Conservation (phyloP, 768 basidiomycete genomes). For the Multifurca ochricompacta region DNA sequence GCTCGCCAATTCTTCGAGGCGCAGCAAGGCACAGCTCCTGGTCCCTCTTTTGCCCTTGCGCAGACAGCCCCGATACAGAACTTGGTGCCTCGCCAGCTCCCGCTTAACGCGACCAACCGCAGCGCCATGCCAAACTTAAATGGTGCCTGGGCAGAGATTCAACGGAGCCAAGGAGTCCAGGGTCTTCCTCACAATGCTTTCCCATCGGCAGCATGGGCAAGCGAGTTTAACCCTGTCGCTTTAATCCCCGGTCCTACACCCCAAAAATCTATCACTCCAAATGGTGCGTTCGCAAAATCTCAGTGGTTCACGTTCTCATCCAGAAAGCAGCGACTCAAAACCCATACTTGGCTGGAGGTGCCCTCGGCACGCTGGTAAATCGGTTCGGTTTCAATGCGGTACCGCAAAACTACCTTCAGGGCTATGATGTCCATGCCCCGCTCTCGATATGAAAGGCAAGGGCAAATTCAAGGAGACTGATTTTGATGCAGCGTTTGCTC, state of each 20-base stretch:
- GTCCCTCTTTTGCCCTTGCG: conserved; percentile 32
- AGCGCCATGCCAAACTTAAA: conserved; percentile 1
- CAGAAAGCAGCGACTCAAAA: conserved; percentile 9
- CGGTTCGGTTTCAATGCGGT: conserved; percentile 21
- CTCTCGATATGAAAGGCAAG: conserved; percentile 48
- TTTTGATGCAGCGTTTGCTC: conserved; percentile 80
- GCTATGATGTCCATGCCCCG: conserved; percentile 15
- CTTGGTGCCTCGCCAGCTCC: conserved; percentile 24
- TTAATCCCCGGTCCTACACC: not conserved
- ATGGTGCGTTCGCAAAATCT: not conserved
- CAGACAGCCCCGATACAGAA: conserved; percentile 30
- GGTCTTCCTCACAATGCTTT: not conserved
- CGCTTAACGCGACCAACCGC: conserved; percentile 25
- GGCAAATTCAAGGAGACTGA: conserved; percentile 72
- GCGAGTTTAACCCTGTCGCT: conserved; percentile 20
- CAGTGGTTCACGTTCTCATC: not conserved
- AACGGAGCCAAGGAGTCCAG: not conserved
- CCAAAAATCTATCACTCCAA: not conserved
- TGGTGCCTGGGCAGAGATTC: conserved; percentile 13
- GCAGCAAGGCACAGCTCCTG: conserved; percentile 30
- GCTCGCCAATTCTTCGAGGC: conserved; percentile 75
- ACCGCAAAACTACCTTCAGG: conserved; percentile 18
- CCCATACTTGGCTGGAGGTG: conserved; percentile 1
- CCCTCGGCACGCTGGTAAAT: conserved; percentile 12
- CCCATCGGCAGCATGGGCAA: conserved; percentile 16